Base-by-base conservation (phyloP, 2,329 filamentous ascomycete genomes). In the Beauveria sp. region DNA sequence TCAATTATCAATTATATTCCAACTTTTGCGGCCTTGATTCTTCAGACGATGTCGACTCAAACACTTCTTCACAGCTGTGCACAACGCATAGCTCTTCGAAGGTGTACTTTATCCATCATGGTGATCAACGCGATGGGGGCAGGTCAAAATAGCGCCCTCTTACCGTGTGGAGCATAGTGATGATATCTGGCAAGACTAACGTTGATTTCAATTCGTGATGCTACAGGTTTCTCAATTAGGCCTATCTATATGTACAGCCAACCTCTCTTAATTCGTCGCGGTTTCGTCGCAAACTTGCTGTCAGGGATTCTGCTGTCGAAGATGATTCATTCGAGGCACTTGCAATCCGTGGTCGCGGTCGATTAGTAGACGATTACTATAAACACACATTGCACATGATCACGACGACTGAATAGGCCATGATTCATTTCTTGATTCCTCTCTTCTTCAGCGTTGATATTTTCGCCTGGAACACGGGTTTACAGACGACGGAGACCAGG, bases 21-120 rank as follows among this genome's bases (percentile, higher is more conserved):
- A 18, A 20, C 5, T 16, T 24, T 3, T 46, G 38, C 40, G 14
- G 18, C 26, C 5, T 51, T 50, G 22, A 45, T 59, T 20, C 10
- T 5, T 60, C 58, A 54, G 50, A 60, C 58, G 58, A 49, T 54
- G 49, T 60, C 49, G 49, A 42, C 49, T 53, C 40, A 24, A 50
- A 58, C 24, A 40, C 10, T 53, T 60, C 58, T 38, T 60, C 49
- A 60, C 28, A 49, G 18, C 56, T 46, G 47, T 45, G 47, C 57
- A 51, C 47, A 43, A 52, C 24, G 26, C 30, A 20, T 28, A 30
- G 56, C 56, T 26, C 47, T 50, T 46, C 5, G 56, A 58, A 47
- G 14, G 2, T 40, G 34, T 46, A 50, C 16, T 38, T 58, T 50
- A 24, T 58, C 43, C 46, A 58, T 58, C 56, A 58, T 42, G 56